phyloP scores from a whole-genome alignment of 495 filamentous ascomycete genomes.

The Ramalina intermedia region DNA sequence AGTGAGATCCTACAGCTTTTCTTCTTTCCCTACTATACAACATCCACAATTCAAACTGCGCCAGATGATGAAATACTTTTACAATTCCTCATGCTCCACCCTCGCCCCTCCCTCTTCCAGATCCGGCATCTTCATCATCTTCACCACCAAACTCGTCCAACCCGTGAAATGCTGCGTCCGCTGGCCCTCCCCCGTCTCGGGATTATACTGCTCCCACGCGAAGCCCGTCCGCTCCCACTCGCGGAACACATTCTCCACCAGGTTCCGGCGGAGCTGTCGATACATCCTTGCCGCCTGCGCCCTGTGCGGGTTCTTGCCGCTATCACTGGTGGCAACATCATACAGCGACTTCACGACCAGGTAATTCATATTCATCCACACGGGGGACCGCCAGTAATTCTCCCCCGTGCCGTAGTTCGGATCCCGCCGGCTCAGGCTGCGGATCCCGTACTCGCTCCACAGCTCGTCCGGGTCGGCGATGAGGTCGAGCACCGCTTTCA shows the following conservation, averaged over 20 bases:
- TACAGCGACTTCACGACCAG: conserved; percentile 68
- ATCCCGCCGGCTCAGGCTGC: conserved; percentile 75
- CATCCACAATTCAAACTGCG: too few species aligned
- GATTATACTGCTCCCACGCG: conserved; percentile 98
- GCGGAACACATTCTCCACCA: conserved; percentile 78
- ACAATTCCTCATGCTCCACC: conserved; percentile 27
- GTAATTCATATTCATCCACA: conserved; percentile 98
- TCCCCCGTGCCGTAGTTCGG: conserved; percentile 76
- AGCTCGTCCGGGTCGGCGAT: conserved; percentile 71
- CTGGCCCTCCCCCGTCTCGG: conserved; percentile 81
- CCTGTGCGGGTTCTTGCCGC: conserved; percentile 50
- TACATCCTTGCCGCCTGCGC: conserved; percentile 60
- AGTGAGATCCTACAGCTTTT: too few species aligned
- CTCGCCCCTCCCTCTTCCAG: conserved; percentile 8
- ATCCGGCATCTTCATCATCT: conserved; percentile 88
- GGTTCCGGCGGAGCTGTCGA: conserved; percentile 57
- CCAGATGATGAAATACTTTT: conserved; percentile 8
- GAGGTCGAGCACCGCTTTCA: conserved; percentile 55
- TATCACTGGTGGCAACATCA: conserved; percentile 21
- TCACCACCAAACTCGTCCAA: conserved; percentile 95
- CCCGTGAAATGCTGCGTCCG: conserved; percentile 96
- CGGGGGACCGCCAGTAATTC: conserved; percentile 92
- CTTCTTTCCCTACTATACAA: too few species aligned
- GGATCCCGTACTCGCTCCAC: conserved; percentile 72
- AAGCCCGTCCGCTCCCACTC: conserved; percentile 87